A percentile compares a stretch with the other conserved stretches of the same genome.
These are phyloP conservation scores for Diaporthe velutina DNA, from an alignment of 2,329 filamentous ascomycete genomes.

Conservation along the genomic window DNA sequence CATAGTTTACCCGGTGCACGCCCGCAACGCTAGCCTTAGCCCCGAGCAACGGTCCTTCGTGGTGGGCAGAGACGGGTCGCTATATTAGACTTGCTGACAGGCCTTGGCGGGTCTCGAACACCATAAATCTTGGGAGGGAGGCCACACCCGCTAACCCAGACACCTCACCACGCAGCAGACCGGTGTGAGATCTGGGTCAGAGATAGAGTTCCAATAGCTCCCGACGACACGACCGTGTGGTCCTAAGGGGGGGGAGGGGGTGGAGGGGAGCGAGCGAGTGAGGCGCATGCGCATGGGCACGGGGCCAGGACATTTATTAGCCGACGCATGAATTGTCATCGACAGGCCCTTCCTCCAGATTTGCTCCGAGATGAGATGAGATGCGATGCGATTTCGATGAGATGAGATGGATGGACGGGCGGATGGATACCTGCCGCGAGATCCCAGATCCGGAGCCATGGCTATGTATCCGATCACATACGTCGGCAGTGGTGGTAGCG, in stretches of 20 bases:
- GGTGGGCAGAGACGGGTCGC: conserved; percentile 17
- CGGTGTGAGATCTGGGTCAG: conserved; percentile 25
- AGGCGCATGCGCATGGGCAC: neutral
- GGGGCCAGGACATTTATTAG: neutral
- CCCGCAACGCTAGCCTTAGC: conserved; percentile 7
- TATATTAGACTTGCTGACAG: conserved; percentile 28
- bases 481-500: neutral
- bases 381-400: conserved; percentile 35
- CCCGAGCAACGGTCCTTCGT: conserved; percentile 1
- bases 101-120: conserved; percentile 8
- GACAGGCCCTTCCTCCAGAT: conserved; percentile 23
- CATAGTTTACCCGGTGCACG: conserved; percentile 26
- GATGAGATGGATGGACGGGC: conserved; percentile 35
- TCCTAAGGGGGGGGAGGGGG: too few relatives aligned
- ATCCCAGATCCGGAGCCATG: conserved; percentile 22
- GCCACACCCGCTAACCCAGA: neutral
- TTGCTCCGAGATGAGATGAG: conserved; percentile 30
- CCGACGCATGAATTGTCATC: conserved; percentile 21
- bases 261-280: neutral
- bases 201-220: conserved; percentile 29
- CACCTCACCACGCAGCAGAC: conserved; percentile 17
- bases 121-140: conserved; percentile 18
- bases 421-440: conserved; percentile 19
- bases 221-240: neutral
- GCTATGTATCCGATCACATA: conserved; percentile 11